phyloP scores from a whole-genome alignment of 192 early-diverging fungal genomes.

The Coemansia sp. region DNA sequence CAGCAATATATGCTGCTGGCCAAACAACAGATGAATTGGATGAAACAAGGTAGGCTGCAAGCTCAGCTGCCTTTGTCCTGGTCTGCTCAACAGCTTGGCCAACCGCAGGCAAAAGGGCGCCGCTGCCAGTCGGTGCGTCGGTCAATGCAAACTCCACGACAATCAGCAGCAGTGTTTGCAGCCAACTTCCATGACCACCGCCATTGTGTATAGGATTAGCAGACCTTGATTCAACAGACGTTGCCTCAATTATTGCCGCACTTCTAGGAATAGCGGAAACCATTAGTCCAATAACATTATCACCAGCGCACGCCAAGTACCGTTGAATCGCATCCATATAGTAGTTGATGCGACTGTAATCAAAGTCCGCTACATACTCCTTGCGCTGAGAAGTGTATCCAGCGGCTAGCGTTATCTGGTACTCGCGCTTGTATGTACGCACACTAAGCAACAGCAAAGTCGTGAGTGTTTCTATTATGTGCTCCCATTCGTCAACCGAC shows the following conservation, averaged over 20 bases:
- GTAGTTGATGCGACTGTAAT: conserved; percentile 26
- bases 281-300: conserved; percentile 8
- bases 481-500: conserved; percentile 28
- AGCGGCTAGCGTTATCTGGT: conserved; percentile 8
- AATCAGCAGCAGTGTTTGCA: conserved; percentile 22
- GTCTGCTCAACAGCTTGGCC: conserved; percentile 14
- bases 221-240: neutral
- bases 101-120: neutral
- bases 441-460: conserved; percentile 39
- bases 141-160: conserved; percentile 35
- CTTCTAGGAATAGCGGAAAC: conserved; percentile 7
- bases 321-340: conserved; percentile 30
- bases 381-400: conserved; percentile 27
- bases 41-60: conserved; percentile 19
- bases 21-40: conserved; percentile 19
- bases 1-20: conserved; percentile 18
- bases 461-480: conserved; percentile 27
- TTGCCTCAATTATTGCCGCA: neutral
- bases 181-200: conserved; percentile 14
- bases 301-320: conserved; percentile 27
- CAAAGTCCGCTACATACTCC: conserved; percentile 26
- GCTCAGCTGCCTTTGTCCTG: conserved; percentile 22
- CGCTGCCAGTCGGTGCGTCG: conserved; percentile 11
- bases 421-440: conserved; percentile 14
- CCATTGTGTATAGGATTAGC: conserved; percentile 5